Percentiles rank a stretch among this genome's conserved stretches.
Evolutionary conservation across 352 stramenopile genomes (phyloP).

Genomic region (Pythium aristosporum): DNA sequence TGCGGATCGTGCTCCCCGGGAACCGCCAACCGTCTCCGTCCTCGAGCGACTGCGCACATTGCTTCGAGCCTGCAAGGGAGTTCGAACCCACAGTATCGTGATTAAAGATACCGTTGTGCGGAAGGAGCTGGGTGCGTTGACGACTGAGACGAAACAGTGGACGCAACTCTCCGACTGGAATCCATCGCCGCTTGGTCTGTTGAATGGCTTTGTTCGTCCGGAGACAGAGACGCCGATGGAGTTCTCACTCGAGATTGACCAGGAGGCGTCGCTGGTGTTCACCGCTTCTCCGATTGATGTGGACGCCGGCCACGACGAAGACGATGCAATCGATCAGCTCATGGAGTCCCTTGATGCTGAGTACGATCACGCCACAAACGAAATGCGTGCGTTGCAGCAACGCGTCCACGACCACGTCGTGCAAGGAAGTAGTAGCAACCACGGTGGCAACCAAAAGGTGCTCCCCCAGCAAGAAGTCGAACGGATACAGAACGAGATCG

Average conservation of each 20-base stretch:
- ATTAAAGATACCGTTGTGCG: conserved; percentile 27
- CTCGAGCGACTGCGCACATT: conserved; percentile 39
- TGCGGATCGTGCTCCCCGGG: not conserved
- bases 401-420: conserved; percentile 50
- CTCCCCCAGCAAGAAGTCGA: conserved; percentile 68
- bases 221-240: conserved; percentile 23
- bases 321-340: conserved; percentile 43
- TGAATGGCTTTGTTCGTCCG: conserved; percentile 3
- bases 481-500: conserved; percentile 74
- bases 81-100: conserved; percentile 48
- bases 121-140: conserved; percentile 18
- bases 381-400: conserved; percentile 40
- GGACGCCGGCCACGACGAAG: conserved; percentile 27
- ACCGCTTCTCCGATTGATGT: conserved; percentile 22
- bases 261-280: conserved; percentile 33
- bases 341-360: conserved; percentile 50
- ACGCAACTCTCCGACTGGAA: conserved; percentile 38
- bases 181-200: conserved; percentile 42
- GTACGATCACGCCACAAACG: conserved; percentile 41
- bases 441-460: conserved; percentile 38
- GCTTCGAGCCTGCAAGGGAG: conserved; percentile 46
- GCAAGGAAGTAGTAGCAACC: conserved; percentile 31
- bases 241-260: conserved; percentile 50
- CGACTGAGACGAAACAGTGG: conserved; percentile 28
- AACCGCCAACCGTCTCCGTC: not conserved